Evolutionary conservation across 108 stramenopile genomes (phyloP).

Genomic region (Mayamaea pseudoterrestris): DNA sequence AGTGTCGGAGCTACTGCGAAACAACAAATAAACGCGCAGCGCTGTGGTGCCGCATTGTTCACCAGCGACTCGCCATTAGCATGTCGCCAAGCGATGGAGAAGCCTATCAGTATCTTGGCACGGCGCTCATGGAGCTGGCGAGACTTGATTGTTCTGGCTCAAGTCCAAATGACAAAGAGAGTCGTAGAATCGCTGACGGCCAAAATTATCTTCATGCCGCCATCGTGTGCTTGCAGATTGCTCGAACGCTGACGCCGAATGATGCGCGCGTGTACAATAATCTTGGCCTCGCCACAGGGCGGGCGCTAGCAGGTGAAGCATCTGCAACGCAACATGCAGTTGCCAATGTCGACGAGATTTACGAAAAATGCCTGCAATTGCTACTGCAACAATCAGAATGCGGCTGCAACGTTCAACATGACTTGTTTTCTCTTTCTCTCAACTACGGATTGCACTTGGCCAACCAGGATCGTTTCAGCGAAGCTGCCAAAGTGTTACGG

Average conservation of each 20-base stretch:
- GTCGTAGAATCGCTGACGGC: too few species aligned
- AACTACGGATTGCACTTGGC: slow-evolving; percentile 49
- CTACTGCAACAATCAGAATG: slow-evolving; percentile 12
- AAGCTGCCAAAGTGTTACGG: slow-evolving; percentile 26
- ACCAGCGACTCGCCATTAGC: slow-evolving; percentile 38
- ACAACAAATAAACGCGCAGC: neutral
- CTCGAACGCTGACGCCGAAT: slow-evolving; percentile 25
- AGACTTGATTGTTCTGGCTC: neutral
- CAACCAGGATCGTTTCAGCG: slow-evolving; percentile 37
- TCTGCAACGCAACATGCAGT: neutral
- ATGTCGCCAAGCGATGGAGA: slow-evolving; percentile 38
- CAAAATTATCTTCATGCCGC: slow-evolving; percentile 5
- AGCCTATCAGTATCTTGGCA: slow-evolving; percentile 55
- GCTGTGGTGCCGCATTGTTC: slow-evolving; percentile 26
- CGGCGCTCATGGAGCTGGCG: slow-evolving; percentile 31
- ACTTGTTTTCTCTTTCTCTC: slow-evolving; percentile 23
- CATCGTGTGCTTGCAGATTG: slow-evolving; percentile 23
- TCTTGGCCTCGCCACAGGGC: slow-evolving; percentile 24
- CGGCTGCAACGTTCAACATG: slow-evolving; percentile 30
- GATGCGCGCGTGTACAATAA: slow-evolving; percentile 56
- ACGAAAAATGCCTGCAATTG: slow-evolving; percentile 8
- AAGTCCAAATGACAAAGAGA: neutral
- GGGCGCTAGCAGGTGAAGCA: neutral
- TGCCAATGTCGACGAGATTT: neutral
- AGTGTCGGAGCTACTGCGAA: slow-evolving; percentile 7